Evolutionary conservation across 768 basidiomycete species (phyloP).

Genomic region (Amanita jacksonii): DNA sequence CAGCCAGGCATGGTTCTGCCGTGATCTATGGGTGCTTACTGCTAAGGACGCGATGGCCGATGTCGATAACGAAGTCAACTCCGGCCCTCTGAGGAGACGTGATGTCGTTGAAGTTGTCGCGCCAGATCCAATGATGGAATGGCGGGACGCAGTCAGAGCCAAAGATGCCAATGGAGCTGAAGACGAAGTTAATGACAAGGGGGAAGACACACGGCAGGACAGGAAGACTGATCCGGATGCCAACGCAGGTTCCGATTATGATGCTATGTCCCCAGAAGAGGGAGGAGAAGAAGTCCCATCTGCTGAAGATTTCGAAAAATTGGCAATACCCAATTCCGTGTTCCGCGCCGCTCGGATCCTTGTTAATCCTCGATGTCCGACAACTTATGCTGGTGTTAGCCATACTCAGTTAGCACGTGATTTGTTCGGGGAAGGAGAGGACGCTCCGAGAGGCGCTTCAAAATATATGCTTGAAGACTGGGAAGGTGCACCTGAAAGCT

Average conservation of each 20-base stretch:
- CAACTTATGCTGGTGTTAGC: conserved; percentile 95
- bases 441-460: conserved; percentile 38
- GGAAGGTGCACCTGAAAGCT: conserved; percentile 94
- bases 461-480: conserved; percentile 91
- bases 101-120: conserved; percentile 28
- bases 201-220: conserved; percentile 18
- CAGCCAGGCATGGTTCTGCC: conserved; percentile 96
- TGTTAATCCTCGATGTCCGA: conserved; percentile 94
- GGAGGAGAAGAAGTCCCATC: conserved; percentile 33
- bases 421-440: conserved; percentile 78
- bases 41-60: conserved; percentile 70
- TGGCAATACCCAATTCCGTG: conserved; percentile 78
- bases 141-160: conserved; percentile 24
- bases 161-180: conserved; percentile 20
- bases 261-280: conserved; percentile 71
- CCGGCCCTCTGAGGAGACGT: conserved; percentile 19
- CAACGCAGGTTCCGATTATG: conserved; percentile 81
- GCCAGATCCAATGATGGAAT: conserved; percentile 23
- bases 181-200: conserved; percentile 27
- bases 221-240: conserved; percentile 52
- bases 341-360: conserved; percentile 87
- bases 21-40: conserved; percentile 91
- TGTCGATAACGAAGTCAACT: conserved; percentile 33
- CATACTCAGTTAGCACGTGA: conserved; percentile 95
- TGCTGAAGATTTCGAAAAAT: conserved; percentile 25